Percentiles rank a stretch among this genome's conserved stretches.
Evolutionary conservation across 2,329 filamentous ascomycete species (phyloP).

Genomic region (Celoporthe dispersa): DNA sequence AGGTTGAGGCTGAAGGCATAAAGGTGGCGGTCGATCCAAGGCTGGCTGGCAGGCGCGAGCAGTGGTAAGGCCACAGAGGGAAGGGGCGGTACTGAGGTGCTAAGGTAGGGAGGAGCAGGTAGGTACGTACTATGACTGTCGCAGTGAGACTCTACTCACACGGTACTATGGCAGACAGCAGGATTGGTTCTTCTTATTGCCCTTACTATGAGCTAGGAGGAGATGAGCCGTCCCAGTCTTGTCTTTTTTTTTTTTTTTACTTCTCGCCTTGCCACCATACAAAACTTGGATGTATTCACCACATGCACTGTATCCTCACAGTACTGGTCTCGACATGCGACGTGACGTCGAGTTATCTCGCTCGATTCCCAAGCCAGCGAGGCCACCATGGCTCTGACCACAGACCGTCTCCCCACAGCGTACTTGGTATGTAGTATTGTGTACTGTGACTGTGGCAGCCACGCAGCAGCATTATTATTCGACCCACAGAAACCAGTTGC

Average conservation of each 20-base stretch:
- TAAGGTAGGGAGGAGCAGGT: background rate
- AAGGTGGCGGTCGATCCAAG: background rate
- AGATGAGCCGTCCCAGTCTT: background rate
- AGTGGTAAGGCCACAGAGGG: background rate
- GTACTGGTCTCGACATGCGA: background rate
- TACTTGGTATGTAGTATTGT: background rate
- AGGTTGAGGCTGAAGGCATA: constrained; percentile 3
- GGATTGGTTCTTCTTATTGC: background rate
- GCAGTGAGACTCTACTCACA: background rate
- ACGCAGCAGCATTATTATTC: background rate
- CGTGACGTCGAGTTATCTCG: background rate
- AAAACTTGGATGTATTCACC: background rate
- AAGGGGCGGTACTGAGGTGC: background rate
- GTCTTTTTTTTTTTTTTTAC: background rate
- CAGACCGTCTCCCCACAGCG: background rate
- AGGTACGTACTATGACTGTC: background rate
- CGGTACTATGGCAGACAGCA: background rate
- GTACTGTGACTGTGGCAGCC: background rate
- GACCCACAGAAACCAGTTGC: background rate
- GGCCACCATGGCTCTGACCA: background rate
- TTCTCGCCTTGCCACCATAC: background rate
- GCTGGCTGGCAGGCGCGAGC: background rate
- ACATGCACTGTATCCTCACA: background rate
- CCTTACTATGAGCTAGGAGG: background rate
- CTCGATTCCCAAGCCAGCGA: background rate